Evolutionary conservation across 2,329 filamentous ascomycete species (phyloP).

Genomic region (Plectosphaerella cucumerina): DNA sequence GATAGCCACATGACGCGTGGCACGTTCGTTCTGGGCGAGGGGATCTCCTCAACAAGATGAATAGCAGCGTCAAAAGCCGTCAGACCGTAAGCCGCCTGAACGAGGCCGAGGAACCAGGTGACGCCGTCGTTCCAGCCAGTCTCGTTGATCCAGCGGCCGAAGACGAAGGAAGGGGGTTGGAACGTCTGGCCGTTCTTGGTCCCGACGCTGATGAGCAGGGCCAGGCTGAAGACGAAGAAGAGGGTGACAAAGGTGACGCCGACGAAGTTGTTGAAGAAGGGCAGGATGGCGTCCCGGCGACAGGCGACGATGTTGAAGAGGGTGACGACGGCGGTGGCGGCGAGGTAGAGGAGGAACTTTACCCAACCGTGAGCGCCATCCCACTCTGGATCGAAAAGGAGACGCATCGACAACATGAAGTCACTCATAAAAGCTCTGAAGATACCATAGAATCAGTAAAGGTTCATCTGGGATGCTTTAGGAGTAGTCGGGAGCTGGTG

Average conservation of each 20-base stretch:
- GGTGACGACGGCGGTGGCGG: constrained; percentile 42
- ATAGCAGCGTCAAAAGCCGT: constrained; percentile 56
- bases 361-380: constrained; percentile 43
- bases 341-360: constrained; percentile 51
- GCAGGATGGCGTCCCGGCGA: constrained; percentile 40
- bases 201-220: constrained; percentile 48
- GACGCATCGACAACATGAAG: constrained; percentile 53
- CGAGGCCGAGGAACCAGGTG: constrained; percentile 53
- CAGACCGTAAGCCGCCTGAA: constrained; percentile 52
- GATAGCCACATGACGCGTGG: constrained; percentile 50
- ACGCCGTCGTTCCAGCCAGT: constrained; percentile 51
- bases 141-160: constrained; percentile 45
- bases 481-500: no score
- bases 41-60: constrained; percentile 55
- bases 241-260: constrained; percentile 47
- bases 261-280: constrained; percentile 53
- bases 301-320: constrained; percentile 47
- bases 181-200: constrained; percentile 36
- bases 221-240: constrained; percentile 47
- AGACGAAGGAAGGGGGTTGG: constrained; percentile 47
- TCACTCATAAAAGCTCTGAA: constrained; percentile 56
- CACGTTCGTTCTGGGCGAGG: constrained; percentile 43
- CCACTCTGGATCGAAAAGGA: constrained; percentile 47
- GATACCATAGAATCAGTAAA: no score
- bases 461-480: no score